Conservation (phyloP, 306 rosid genomes). For the Cicer cuneatum region DNA sequence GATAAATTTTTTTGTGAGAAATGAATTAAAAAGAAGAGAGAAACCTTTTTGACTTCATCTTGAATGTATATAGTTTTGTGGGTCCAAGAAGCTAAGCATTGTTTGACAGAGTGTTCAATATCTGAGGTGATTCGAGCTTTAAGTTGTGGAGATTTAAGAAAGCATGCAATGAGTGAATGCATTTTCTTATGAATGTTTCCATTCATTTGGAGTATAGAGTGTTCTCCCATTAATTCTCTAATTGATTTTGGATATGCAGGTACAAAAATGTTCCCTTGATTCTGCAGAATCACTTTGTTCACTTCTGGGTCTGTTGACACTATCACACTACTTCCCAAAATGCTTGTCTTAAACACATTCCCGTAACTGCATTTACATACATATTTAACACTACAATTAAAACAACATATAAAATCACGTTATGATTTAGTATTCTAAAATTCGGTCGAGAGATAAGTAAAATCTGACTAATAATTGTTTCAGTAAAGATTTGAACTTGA, state of each 20-base stretch:
- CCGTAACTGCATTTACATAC: slow-evolving; percentile 64
- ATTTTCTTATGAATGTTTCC: slow-evolving; percentile 69
- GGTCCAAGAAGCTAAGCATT: slow-evolving; percentile 64
- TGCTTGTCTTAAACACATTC: slow-evolving; percentile 76
- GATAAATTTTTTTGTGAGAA: background rate
- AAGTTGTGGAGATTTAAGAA: slow-evolving; percentile 69
- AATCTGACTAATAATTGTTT: too few species aligned
- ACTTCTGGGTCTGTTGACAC: slow-evolving; percentile 86
- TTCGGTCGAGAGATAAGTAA: too few species aligned
- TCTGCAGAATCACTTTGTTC: slow-evolving; percentile 74
- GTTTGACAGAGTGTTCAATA: slow-evolving; percentile 64
- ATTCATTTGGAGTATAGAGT: slow-evolving; percentile 72
- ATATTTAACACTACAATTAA: background rate
- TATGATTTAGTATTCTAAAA: too few species aligned
- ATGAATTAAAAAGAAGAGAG: too few species aligned
- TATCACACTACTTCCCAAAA: slow-evolving; percentile 80
- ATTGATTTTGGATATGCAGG: slow-evolving; percentile 98
- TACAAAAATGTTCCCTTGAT: slow-evolving; percentile 69
- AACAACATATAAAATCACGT: background rate
- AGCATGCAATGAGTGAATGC: slow-evolving; percentile 72
- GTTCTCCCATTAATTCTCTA: slow-evolving; percentile 70
- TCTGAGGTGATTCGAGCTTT: slow-evolving; percentile 70
- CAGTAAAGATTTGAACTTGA: too few species aligned
- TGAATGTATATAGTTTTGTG: slow-evolving; percentile 59
- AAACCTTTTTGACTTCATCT: slow-evolving; percentile 77